Conservation (phyloP, 805 yeast genomes). For the Brettanomyces custersianus region DNA sequence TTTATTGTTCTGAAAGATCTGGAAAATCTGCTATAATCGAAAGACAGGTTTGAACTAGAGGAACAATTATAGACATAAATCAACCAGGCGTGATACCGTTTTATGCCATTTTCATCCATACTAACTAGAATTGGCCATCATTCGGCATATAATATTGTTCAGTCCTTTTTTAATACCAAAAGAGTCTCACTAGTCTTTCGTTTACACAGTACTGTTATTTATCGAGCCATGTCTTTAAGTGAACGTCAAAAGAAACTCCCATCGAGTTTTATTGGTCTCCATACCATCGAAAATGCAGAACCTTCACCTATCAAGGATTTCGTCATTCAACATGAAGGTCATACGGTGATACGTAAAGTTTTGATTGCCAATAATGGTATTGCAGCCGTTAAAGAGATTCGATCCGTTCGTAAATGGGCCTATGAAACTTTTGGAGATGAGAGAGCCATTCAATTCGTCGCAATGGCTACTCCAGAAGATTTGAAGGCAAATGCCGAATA, state of each 20-base stretch:
- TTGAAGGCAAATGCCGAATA: slow-evolving; percentile 94
- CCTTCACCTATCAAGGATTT: slow-evolving; percentile 76
- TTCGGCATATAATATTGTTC: no score
- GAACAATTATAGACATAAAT: no score
- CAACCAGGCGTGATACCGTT: no score
- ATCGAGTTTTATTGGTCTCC: slow-evolving; percentile 71
- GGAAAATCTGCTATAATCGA: no score
- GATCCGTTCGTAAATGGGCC: slow-evolving; percentile 98
- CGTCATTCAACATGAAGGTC: slow-evolving; percentile 82
- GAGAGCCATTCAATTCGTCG: slow-evolving; percentile 86
- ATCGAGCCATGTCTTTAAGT: slow-evolving; percentile 2
- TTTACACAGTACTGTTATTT: no score
- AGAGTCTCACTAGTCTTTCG: no score
- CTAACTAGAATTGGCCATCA: no score
- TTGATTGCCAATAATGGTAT: slow-evolving; percentile 98
- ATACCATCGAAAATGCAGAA: slow-evolving; percentile 68
- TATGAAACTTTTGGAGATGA: slow-evolving; percentile 98
- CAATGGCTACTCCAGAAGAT: slow-evolving; percentile 99
- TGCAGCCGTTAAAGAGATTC: slow-evolving; percentile 97
- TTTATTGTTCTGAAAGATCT: no score
- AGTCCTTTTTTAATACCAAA: no score
- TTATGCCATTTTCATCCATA: no score
- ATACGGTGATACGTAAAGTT: slow-evolving; percentile 82
- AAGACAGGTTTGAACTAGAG: no score
- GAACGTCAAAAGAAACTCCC: slow-evolving; percentile 38